Evolutionary conservation across 371 early-diverging fungal species (phyloP).

Genomic region (Mucor saturninus): DNA sequence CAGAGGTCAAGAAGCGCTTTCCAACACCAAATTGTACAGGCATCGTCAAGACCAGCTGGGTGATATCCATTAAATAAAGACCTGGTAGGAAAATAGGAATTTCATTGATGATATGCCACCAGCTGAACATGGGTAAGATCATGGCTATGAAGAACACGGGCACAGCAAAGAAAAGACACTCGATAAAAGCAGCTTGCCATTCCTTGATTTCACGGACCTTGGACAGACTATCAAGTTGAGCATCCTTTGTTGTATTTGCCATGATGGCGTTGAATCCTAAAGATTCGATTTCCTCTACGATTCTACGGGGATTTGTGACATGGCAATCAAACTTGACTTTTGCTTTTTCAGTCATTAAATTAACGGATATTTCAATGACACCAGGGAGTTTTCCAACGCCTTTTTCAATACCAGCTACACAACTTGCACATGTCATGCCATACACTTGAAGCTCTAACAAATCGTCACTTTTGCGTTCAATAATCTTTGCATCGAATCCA

Average conservation of each 20-base stretch:
- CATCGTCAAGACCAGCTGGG: slow-evolving; percentile 70
- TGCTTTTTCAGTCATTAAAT: slow-evolving; percentile 76
- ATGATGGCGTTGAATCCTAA: slow-evolving; percentile 89
- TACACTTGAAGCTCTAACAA: slow-evolving; percentile 73
- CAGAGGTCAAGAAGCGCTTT: slow-evolving; percentile 74
- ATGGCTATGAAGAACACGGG: slow-evolving; percentile 90
- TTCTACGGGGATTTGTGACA: slow-evolving; percentile 75
- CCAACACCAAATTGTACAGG: slow-evolving; percentile 95
- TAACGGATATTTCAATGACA: slow-evolving; percentile 71
- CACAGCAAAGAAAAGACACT: slow-evolving; percentile 70
- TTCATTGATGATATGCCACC: slow-evolving; percentile 50
- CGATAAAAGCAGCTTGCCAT: slow-evolving; percentile 75
- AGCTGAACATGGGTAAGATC: slow-evolving; percentile 74
- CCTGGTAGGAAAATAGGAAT: slow-evolving; percentile 61
- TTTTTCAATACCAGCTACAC: slow-evolving; percentile 77
- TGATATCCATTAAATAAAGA: slow-evolving; percentile 62
- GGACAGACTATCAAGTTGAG: slow-evolving; percentile 88
- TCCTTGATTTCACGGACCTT: slow-evolving; percentile 86
- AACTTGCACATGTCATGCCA: slow-evolving; percentile 91
- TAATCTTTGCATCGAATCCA: slow-evolving; percentile 79
- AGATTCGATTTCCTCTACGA: slow-evolving; percentile 80
- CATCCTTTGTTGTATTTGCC: slow-evolving; percentile 54
- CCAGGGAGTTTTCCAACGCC: slow-evolving; percentile 66
- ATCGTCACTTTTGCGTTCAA: slow-evolving; percentile 39
- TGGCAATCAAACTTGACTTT: slow-evolving; percentile 68